phyloP scores from a whole-genome alignment of 2,329 filamentous ascomycete species.

The Leptodontidium sp. region DNA sequence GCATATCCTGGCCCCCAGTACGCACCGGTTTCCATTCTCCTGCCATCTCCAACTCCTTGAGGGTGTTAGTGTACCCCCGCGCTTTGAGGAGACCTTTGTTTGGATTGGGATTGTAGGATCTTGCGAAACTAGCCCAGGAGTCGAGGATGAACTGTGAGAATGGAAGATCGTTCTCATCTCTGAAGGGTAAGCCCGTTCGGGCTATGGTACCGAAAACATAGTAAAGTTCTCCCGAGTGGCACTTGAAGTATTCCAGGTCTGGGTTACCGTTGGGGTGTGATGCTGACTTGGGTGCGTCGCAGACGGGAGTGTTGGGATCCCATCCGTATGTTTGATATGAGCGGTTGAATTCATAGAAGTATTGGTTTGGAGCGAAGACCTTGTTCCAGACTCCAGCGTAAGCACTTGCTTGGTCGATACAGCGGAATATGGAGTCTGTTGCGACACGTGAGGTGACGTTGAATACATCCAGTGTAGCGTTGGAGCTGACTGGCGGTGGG shows the following conservation, averaged over 20 bases:
- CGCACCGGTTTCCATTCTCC: slow-evolving; percentile 38
- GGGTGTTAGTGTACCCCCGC: slow-evolving; percentile 39
- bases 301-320: too few relatives aligned
- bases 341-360: too few relatives aligned
- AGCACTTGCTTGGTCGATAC: slow-evolving; percentile 33
- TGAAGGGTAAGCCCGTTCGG: slow-evolving; percentile 39
- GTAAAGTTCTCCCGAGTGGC: slow-evolving; percentile 47
- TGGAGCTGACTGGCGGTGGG: slow-evolving; percentile 31
- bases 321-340: too few relatives aligned
- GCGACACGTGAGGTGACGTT: slow-evolving; percentile 46
- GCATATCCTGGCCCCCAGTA: slow-evolving; percentile 26
- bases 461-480: slow-evolving; percentile 40
- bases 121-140: slow-evolving; percentile 43
- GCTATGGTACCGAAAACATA: slow-evolving; percentile 46
- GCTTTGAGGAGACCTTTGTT: slow-evolving; percentile 38
- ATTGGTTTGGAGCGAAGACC: too few relatives aligned
- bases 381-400: too few relatives aligned
- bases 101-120: slow-evolving; percentile 39
- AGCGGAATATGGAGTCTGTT: slow-evolving; percentile 45
- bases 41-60: slow-evolving; percentile 32
- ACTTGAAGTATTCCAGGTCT: slow-evolving; percentile 42
- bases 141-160: slow-evolving; percentile 42
- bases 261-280: too few relatives aligned
- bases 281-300: too few relatives aligned
- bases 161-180: slow-evolving; percentile 45